Evolutionary conservation across 2,329 filamentous ascomycete species (phyloP).

Genomic region (Aureobasidium sp.): DNA sequence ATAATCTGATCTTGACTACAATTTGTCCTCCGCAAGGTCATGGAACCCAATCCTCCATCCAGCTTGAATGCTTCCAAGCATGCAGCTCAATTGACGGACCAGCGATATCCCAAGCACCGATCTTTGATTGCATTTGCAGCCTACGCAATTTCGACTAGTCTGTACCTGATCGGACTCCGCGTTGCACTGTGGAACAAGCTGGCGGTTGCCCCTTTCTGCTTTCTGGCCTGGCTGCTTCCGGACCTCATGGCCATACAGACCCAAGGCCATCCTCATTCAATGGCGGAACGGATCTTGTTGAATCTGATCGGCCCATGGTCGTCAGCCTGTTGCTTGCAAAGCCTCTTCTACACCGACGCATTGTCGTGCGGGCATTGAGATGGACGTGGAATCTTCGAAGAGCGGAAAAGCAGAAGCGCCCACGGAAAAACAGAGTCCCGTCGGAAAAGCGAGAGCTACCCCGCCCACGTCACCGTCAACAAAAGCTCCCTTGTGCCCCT

Average conservation of each 20-base stretch:
- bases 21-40: too few relatives aligned
- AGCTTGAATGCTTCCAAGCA: too few relatives aligned
- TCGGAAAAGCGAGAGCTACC: background rate
- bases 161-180: background rate
- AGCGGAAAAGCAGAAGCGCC: background rate
- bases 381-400: too few relatives aligned
- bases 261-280: background rate
- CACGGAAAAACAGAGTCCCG: background rate
- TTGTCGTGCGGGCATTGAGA: too few relatives aligned
- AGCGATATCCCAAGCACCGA: background rate
- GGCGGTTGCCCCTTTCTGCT: background rate
- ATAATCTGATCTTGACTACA: too few relatives aligned
- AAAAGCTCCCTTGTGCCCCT: background rate
- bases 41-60: too few relatives aligned
- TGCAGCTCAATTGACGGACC: background rate
- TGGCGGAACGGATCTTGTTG: background rate
- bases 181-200: too few relatives aligned
- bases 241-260: background rate
- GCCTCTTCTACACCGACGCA: too few relatives aligned
- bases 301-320: background rate
- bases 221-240: background rate
- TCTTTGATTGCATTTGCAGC: background rate
- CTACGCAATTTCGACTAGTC: background rate
- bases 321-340: background rate
- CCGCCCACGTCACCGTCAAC: background rate